Percentiles rank a stretch among this genome's conserved stretches.
Evolutionary conservation across 768 basidiomycete species (phyloP).

Genomic region (Russula griseocarnosa): DNA sequence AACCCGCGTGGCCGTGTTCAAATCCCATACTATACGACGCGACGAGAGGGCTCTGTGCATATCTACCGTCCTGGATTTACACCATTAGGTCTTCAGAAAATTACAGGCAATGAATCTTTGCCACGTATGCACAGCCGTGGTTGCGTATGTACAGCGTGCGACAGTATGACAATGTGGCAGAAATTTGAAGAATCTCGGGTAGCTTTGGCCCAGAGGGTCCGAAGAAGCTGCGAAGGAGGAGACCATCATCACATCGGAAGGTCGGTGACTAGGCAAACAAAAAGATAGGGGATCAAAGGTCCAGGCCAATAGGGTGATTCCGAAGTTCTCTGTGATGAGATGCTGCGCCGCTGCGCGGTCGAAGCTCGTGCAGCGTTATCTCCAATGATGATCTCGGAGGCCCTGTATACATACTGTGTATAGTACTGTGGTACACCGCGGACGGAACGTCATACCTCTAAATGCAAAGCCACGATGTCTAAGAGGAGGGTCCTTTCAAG

Average conservation of each 20-base stretch:
- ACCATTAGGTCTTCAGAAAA: background rate
- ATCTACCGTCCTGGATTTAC: background rate
- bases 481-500: background rate
- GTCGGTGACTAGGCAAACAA: background rate
- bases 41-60: background rate
- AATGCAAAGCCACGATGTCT: background rate
- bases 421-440: background rate
- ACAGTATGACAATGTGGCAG: background rate
- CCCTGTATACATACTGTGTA: background rate
- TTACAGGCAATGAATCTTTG: background rate
- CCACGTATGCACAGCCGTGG: background rate
- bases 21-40: too few species aligned
- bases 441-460: background rate
- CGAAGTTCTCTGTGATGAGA: background rate
- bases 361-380: background rate
- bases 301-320: background rate
- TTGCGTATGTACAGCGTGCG: constrained; percentile 2
- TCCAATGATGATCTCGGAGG: background rate
- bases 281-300: background rate
- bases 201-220: background rate
- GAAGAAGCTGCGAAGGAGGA: background rate
- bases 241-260: background rate
- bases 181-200: background rate
- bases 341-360: background rate
- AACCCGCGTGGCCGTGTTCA: background rate